Evolutionary conservation across 768 basidiomycete species (phyloP), one percentile per base, ranked within the genome.

Genomic region (Hortiboletus campestris): DNA sequence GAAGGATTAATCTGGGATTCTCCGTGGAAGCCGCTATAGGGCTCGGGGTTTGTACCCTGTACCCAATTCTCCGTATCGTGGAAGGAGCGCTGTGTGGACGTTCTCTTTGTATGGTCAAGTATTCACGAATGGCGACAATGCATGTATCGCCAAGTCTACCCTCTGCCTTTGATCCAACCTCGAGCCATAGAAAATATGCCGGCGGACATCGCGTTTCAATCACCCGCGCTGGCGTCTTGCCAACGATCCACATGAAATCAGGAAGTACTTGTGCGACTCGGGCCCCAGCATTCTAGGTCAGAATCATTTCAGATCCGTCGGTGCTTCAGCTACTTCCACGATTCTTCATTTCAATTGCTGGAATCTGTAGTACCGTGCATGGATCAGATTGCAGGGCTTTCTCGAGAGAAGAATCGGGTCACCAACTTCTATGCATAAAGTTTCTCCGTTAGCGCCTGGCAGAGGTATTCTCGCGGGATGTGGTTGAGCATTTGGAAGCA

Each of bases 161-260:
- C 11, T 13, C 11, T 20, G 19, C 17, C 28, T 32, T 29, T 42
- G 32, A 32, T 39, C 28, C 20, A n/a, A 22, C 32, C 20, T 29
- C 14, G 12, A n/a, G 11, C 20, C 17, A 29, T 8, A 17, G 52
- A 39, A 48, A 9, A 51, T 10, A 22, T 31, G 11, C 28, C 9
- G 35, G 29, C 3, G 16, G 22, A 19, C 25, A 14, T 28, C 43
- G 25, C 19, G 13, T 40, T 34, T 36, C 17, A 48, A 16, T 47
- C 25, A 20, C 52, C 51, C 10, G 13, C 1, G 42, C 31, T 20
- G 35, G 47, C 29, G 35, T 50, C 59, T 39, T 56, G 53, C n/a
- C 53, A 17, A 46, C 22, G 47, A 38, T 32, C n/a, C 39, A 13
- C 19, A 46, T 46, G 59, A 60, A 46, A 46, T 32, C 47, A 46